Base-by-base conservation (phyloP, 208 protist species). In the Trypanosoma cruzi region DNA sequence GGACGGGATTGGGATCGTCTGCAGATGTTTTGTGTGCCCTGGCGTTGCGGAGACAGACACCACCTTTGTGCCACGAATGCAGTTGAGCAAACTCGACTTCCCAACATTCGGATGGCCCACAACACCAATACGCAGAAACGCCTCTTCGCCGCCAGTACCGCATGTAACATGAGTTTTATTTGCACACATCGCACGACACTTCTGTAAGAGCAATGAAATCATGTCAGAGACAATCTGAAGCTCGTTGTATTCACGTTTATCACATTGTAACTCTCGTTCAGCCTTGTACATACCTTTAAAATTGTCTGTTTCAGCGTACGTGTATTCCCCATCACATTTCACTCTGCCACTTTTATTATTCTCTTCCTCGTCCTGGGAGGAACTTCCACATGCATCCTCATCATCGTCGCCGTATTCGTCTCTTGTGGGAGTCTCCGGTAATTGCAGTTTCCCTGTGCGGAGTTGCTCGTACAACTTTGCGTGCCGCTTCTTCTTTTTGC, bases 21-120 rank as follows among this genome's bases (percentile, higher is more conserved):
- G 96, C 31, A 98, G 69, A 63, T 99, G 96, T 67, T 99, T 99
- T 22, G 98, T 99, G 79, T 99, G 98, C 0, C 98, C 98, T 5
- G 98, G 92, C 18, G 96, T 98, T 20, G 82, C 68, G 56, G 88
- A 97, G n/a, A 96, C 88, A 20, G 86, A 96, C 18, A 98, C 96
- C 13, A 99, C 97, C 68, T 98, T 99, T 29, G 89, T 95, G 34
- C 96, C 97, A 37, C 97, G 86, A 42, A 99, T 84, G 73, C 86
- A 96, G 82, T 99, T 99, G 22, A 99, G 84, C 52, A 99, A 66
- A 44, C 89, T 96, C 10, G 89, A 97, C 80, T 99, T 99, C 44
- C 98, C 98, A 4, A 98, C 97, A 78, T 97, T 97, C 2, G 95
- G 95, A 65, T 94, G 84, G n/a, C 95, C 95, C 11, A 98, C 75